A percentile compares a stretch with the other conserved stretches of the same genome.
Conservation (phyloP, 352 stramenopile genomes). For the Phytopythium cucurbitacearum region DNA sequence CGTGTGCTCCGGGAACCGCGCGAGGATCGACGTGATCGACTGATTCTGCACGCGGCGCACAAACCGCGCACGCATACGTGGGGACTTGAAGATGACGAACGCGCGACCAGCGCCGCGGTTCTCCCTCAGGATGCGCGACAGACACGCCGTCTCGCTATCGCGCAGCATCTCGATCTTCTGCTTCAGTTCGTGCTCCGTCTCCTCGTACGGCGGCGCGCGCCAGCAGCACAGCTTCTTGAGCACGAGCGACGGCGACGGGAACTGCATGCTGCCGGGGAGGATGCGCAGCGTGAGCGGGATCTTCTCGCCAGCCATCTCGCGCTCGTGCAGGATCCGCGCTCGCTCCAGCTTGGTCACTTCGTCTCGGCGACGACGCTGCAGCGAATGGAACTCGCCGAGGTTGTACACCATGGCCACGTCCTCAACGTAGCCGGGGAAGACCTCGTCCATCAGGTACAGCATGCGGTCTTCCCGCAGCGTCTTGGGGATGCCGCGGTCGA, state of each 20-base stretch:
- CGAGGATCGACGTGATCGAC: constrained; percentile 73
- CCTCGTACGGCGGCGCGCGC: constrained; percentile 36
- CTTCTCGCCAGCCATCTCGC: constrained; percentile 27
- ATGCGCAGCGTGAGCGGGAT: constrained; percentile 64
- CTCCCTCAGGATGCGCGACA: constrained; percentile 56
- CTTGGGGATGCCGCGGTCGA: constrained; percentile 74
- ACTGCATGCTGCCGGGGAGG: constrained; percentile 64
- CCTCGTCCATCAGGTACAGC: constrained; percentile 71
- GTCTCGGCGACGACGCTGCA: constrained; percentile 40
- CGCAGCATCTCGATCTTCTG: constrained; percentile 53
- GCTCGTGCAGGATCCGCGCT: constrained; percentile 49
- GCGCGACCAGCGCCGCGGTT: constrained; percentile 71
- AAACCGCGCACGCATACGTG: constrained; percentile 66
- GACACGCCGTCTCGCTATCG: constrained; percentile 39
- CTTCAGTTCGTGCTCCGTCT: constrained; percentile 29
- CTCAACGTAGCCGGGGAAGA: constrained; percentile 79
- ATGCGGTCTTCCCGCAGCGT: constrained; percentile 70
- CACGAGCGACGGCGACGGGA: constrained; percentile 53
- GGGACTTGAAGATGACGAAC: constrained; percentile 81
- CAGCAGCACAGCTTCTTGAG: constrained; percentile 37
- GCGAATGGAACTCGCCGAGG: constrained; percentile 64
- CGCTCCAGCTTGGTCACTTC: constrained; percentile 57
- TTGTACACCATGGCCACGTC: constrained; percentile 83
- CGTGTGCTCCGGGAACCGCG: constrained; percentile 57
- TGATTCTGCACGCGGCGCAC: constrained; percentile 70